These are phyloP conservation scores for Paraurostyla sp. DNA, from an alignment of 73 alveolate species.

Conservation along the genomic window DNA sequence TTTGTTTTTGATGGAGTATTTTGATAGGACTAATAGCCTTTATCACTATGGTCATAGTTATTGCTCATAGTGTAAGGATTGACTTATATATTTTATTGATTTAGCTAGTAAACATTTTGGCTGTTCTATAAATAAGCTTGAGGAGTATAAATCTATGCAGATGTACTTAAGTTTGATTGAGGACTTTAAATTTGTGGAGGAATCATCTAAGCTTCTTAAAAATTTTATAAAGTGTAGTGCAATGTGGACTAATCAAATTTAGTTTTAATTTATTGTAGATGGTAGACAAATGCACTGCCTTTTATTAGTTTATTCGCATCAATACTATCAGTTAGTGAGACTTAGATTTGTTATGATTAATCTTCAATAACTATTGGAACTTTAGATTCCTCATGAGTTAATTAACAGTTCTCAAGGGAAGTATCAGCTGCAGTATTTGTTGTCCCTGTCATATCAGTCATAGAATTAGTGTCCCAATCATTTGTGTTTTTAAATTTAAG, in stretches of 20 bases:
- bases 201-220: background rate
- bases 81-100: no score
- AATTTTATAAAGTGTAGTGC: background rate
- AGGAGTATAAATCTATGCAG: background rate
- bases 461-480: background rate
- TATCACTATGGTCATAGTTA: background rate
- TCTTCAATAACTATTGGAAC: slow-evolving; percentile 24
- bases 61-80: no score
- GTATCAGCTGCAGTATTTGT: slow-evolving; percentile 39
- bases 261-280: background rate
- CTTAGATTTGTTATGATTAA: background rate
- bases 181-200: slow-evolving; percentile 23
- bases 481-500: background rate
- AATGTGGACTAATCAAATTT: background rate
- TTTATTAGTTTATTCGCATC: slow-evolving; percentile 6
- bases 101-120: no score
- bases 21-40: background rate
- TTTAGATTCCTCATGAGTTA: background rate
- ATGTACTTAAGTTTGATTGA: background rate
- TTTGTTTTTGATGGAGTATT: slow-evolving; percentile 23
- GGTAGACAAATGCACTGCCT: slow-evolving; percentile 2
- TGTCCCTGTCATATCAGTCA: slow-evolving; percentile 6
- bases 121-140: no score
- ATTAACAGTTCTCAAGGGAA: background rate
- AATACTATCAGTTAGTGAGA: slow-evolving; percentile 30